Conservation (phyloP, 768 basidiomycete genomes). For the Trichaptum fuscoviolaceum region DNA sequence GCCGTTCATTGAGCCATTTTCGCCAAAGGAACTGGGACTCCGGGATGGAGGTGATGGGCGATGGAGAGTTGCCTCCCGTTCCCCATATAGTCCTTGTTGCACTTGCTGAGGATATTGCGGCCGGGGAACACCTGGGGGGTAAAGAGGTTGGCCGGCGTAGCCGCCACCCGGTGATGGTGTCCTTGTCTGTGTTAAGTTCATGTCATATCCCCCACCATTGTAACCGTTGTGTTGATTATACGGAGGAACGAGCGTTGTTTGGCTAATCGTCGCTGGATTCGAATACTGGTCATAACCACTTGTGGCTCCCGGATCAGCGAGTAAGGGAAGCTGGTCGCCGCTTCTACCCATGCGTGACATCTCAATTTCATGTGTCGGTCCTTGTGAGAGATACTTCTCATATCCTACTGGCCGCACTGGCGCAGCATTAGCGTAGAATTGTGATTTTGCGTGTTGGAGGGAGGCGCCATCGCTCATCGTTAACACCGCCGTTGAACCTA, state of each 20-base stretch:
- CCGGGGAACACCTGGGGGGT: not conserved
- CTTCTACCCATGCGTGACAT: conserved; percentile 48
- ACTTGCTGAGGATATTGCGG: not conserved
- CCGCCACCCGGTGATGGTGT: not conserved
- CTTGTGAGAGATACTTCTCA: conserved; percentile 52
- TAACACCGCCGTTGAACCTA: conserved; percentile 55
- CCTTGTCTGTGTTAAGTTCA: not conserved
- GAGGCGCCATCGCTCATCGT: conserved; percentile 36
- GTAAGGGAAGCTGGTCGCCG: conserved; percentile 54
- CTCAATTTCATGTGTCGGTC: conserved; percentile 45
- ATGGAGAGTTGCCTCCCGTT: conserved; percentile 59
- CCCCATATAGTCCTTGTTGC: conserved; percentile 20
- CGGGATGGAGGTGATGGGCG: conserved; percentile 39
- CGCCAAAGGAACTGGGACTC: not conserved
- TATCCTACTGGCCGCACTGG: conserved; percentile 41
- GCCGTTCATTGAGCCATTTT: not conserved
- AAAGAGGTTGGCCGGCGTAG: not conserved
- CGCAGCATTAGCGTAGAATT: conserved; percentile 34
- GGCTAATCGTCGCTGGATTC: not conserved
- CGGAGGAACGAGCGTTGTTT: not conserved
- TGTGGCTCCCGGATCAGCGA: conserved; percentile 23
- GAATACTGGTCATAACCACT: not conserved
- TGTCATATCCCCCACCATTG: not conserved
- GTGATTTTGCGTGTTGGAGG: conserved; percentile 36
- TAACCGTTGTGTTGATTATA: not conserved